Evolutionary conservation across 768 basidiomycete genomes (phyloP), one percentile per base, ranked within the genome.

Genomic region (Mrakia gelida): DNA sequence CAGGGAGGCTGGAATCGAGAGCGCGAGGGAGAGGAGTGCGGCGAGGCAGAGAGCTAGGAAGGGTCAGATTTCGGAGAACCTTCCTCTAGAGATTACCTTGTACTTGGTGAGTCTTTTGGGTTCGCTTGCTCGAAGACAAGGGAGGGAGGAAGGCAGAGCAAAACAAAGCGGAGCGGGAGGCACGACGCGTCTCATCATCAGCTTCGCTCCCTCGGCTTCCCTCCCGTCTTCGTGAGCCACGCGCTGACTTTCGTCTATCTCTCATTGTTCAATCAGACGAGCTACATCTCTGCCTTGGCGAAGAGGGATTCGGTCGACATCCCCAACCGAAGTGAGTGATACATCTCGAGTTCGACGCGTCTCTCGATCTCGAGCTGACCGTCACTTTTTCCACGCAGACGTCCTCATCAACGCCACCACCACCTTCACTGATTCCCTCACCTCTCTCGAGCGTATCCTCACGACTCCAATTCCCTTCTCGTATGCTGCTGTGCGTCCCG

Each of bases 381-480:
- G 2, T 59, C 11, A 7, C 26, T 59, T 5, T 56, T 26, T n/a
- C 28, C 59, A 11, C 28, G 28, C 59, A 59, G 59, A 70, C 67
- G 38, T 70, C 34, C 85, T 92, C 28, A 74, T 90, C 0, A 82
- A 80, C 4, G 82, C 89, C 4, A 82, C 91, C 16, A 88, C 86
- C 80, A 65, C 56, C 15, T 80, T 83, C 79, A 88, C 89, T 3
- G 90, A 91, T 75, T 87, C 88, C 38, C 84, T 92, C 71, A 91
- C 91, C 16, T 89, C 90, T 8, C 85, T 92, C 1, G 91, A 92
- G 81, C 86, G 91, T 61, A 91, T 92, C 80, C 86, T 92, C 7
- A 92, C 91, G 0, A 91, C 91, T 0, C 91, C 91, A 3, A 91
- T 92, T 62, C 91, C 91, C 11, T 92, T 91, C 84, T 91, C 90